Evolutionary conservation across 2,329 filamentous ascomycete species (phyloP), one percentile per base, ranked within the genome.

Genomic region (Penicillium carneum): DNA sequence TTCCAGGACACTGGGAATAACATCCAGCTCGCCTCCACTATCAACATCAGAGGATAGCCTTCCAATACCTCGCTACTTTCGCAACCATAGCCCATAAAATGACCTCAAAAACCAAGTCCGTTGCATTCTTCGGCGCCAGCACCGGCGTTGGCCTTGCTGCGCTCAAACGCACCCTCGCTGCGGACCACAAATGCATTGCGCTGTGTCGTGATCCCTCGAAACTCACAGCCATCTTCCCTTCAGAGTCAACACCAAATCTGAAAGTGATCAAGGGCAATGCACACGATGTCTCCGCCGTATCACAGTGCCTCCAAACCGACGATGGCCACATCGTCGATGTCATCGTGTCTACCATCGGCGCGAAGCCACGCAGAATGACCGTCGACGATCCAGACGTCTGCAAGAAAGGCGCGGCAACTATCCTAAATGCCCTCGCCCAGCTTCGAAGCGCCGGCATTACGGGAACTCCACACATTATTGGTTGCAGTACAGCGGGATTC

Each of bases 121-220:
- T 84, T 56, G 80, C 82, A 42, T 84, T 85, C 74, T 80, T 85
- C 63, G 84, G 84, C 48, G 82, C 83, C 26, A 85, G 83, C 23
- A 82, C 82, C 57, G 84, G 82, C 50, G 80, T 79, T 63, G 76
- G 79, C 38, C 74, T 79, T 47, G 68, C 78, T 31, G 77, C 78
- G 46, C 80, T 86, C 18, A 77, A 78, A 23, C 71, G 72, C 20
- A 73, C 82, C 5, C 76, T 86, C 43, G 72, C 76, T 31, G 78
- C 78, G 3, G 80, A 80, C 47, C 76, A 82, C 69, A 72, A 74
- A 58, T 81, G 79, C 63, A 76, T 76, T 47, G 83, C 83, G 1
- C 63, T 86, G 9, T 83, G 77, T 26, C 82, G 84, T 18, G 82
- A 76, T 1, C 83, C 84, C 1, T 67, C 76, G 4, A 86, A 85